phyloP scores from a whole-genome alignment of 139 green algal genomes.

The Chloropicon primus region DNA sequence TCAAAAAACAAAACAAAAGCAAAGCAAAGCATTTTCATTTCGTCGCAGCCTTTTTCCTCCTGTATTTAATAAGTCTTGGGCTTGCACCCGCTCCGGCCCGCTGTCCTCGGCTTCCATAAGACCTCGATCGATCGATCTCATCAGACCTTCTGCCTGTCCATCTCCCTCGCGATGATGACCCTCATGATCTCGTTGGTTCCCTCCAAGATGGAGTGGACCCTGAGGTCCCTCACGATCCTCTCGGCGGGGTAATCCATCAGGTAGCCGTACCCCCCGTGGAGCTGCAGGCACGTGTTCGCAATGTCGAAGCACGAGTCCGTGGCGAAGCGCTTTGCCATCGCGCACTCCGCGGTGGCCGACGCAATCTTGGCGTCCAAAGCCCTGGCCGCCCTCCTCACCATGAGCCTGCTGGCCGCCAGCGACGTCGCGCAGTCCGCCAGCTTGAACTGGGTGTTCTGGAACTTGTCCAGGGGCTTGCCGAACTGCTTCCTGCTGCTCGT shows the following conservation, averaged over 20 bases:
- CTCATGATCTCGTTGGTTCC: conserved; percentile 70
- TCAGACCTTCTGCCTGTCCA: background rate
- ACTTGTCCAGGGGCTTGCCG: conserved; percentile 29
- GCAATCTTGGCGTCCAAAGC: conserved; percentile 29
- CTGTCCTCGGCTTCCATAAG: too few species aligned
- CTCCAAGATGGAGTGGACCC: conserved; percentile 73
- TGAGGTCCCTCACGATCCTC: conserved; percentile 52
- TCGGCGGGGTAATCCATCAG: conserved; percentile 59
- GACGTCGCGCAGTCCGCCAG: conserved; percentile 66
- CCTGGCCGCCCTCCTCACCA: conserved; percentile 43
- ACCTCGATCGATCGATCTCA: background rate
- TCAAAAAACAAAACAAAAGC: too few species aligned
- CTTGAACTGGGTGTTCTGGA: conserved; percentile 61
- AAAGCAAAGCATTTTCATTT: too few species aligned
- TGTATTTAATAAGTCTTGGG: too few species aligned
- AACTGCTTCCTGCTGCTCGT: conserved; percentile 38
- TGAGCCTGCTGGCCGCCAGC: conserved; percentile 43
- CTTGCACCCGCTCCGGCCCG: too few species aligned
- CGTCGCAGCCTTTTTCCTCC: too few species aligned
- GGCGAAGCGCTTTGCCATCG: conserved; percentile 72
- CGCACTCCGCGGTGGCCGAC: conserved; percentile 37
- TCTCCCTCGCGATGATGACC: conserved; percentile 32
- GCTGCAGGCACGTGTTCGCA: conserved; percentile 50
- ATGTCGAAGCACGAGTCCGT: conserved; percentile 61
- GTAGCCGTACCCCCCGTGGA: conserved; percentile 68